Base-by-base conservation (phyloP, 805 yeast genomes). In the Spathaspora girioi region DNA sequence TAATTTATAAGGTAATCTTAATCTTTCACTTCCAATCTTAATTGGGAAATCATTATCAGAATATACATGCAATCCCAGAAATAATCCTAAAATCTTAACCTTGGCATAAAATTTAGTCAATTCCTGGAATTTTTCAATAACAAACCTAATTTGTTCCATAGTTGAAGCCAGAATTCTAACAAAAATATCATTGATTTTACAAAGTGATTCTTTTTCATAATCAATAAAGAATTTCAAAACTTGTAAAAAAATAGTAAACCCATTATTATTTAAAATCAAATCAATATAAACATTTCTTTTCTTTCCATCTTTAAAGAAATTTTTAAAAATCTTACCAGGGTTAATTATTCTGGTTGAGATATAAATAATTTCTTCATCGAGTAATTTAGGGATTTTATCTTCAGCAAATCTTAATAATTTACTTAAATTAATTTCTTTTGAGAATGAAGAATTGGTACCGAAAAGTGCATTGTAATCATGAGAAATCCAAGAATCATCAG, bases 401-500 rank as follows among this genome's bases (percentile, higher is more conserved):
- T 49, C 47, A 23, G 26, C 3, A 42, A 51, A 48, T 38, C 54
- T 42, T 32, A 51, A 51, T 2, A 43, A 38, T 26, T 51, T 51
- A 19, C 40, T 35, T 17, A 51, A 42, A 15, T 23, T 18, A 11
- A 46, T 45, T 40, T 51, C 54, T 10, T 45, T 35, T 38, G 44
- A 38, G 26, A 47, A 51, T 11, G 23, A 15, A 7, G 38, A 15
- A 19, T 15, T 32, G 26, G 6, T 6, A 10, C 49, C 54, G 38
- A 51, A 51, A 17, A 51, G 46, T 26, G 45, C 19, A 31, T 51
- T 45, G 26, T 51, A 51, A 44, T 51, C 54, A 43, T 51, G 52
- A n/a, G 47, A 46, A 38, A 46, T 18, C 54, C 54, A 49, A 27
- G 40, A 45, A 43, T 46, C 43, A 11, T 42, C 27, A 14, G n/a